Evolutionary conservation across 2,329 filamentous ascomycete genomes (phyloP).

Genomic region (Thermoascus crustaceus): DNA sequence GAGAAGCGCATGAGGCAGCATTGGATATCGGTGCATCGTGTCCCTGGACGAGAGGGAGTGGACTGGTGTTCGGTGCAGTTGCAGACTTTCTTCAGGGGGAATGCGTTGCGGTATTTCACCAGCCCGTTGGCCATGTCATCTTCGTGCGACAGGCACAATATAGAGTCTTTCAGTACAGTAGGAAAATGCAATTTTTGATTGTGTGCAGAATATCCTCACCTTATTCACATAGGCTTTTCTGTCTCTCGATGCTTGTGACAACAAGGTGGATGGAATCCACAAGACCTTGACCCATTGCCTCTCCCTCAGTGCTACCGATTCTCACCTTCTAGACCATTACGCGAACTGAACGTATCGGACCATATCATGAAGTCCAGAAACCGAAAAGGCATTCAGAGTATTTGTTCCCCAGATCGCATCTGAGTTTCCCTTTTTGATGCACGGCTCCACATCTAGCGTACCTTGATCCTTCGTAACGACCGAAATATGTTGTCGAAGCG

Average conservation of each 20-base stretch:
- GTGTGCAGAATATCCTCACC: too few species aligned
- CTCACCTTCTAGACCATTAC: constrained; percentile 14
- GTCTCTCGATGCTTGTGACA: too few species aligned
- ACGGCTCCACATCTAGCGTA: constrained; percentile 33
- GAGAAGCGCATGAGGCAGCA: constrained; percentile 28
- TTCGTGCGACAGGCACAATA: constrained; percentile 2
- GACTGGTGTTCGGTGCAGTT: constrained; percentile 16
- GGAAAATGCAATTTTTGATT: too few species aligned
- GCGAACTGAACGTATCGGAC: constrained; percentile 12
- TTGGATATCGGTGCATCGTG: constrained; percentile 17
- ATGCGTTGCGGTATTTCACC: constrained; percentile 20
- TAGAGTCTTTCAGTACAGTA: constrained; percentile 3
- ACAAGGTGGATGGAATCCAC: too few species aligned
- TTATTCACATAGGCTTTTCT: background rate
- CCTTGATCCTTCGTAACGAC: constrained; percentile 12
- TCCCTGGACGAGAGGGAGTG: constrained; percentile 5
- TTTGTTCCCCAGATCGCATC: constrained; percentile 28
- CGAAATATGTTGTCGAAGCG: constrained; percentile 12
- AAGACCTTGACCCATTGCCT: too few species aligned
- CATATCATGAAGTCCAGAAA: constrained; percentile 7
- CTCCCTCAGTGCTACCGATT: constrained; percentile 3
- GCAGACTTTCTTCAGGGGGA: constrained; percentile 24
- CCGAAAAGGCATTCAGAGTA: constrained; percentile 23
- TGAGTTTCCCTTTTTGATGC: constrained; percentile 29
- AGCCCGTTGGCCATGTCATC: constrained; percentile 3